Percentiles rank a stretch among this genome's conserved stretches.
phyloP scores from a whole-genome alignment of 495 filamentous ascomycete species.

The Aspergillus steynii region DNA sequence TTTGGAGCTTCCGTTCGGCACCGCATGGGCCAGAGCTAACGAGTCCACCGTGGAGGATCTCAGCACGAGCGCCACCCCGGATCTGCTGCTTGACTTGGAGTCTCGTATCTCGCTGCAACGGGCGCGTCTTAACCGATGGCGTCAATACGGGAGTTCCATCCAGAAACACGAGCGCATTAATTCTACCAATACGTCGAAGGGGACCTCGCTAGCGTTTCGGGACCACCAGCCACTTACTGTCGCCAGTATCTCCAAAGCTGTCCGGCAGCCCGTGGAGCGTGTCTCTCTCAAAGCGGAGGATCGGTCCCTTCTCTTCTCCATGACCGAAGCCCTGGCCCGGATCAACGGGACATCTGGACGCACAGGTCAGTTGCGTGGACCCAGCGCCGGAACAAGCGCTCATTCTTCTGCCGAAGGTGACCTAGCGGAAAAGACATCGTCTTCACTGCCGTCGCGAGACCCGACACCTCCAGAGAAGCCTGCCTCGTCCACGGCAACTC shows the following conservation, averaged over 20 bases:
- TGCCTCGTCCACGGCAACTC: not conserved
- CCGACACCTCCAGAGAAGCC: not conserved
- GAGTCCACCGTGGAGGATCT: conserved; percentile 53
- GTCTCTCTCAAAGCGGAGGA: conserved; percentile 47
- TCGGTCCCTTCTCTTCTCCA: conserved; percentile 53
- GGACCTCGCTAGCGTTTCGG: conserved; percentile 29
- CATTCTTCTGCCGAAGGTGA: not conserved
- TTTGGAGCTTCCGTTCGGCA: conserved; percentile 61
- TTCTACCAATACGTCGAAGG: conserved; percentile 16
- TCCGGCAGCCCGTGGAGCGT: conserved; percentile 40
- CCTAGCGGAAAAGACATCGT: not conserved
- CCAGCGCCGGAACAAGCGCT: not conserved
- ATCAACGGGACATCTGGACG: conserved; percentile 44
- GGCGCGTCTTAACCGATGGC: conserved; percentile 68
- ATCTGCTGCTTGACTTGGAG: conserved; percentile 61
- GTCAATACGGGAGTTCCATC: conserved; percentile 57
- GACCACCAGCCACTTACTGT: conserved; percentile 43
- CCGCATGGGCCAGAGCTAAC: conserved; percentile 64
- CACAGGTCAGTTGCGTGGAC: not conserved
- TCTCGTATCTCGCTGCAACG: conserved; percentile 60
- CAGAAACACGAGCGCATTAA: conserved; percentile 20
- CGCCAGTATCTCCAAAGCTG: conserved; percentile 43
- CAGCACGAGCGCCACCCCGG: conserved; percentile 34
- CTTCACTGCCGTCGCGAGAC: not conserved
- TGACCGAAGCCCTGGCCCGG: conserved; percentile 54